Evolutionary conservation across 2,329 filamentous ascomycete species (phyloP).

Genomic region (Venturiaceae sp.): DNA sequence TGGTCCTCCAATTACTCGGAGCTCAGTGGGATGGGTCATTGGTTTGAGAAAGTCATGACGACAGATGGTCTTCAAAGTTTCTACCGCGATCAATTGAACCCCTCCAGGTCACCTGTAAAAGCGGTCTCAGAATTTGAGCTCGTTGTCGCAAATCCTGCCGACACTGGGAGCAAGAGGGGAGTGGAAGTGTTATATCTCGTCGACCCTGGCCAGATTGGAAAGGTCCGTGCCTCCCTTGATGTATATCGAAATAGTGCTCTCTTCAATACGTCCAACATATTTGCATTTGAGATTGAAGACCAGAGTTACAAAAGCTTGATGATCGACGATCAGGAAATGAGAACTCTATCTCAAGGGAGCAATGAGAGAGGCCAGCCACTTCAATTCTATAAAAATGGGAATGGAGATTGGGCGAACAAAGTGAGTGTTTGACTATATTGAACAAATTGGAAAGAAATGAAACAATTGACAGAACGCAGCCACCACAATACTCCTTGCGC

Average conservation of each 20-base stretch:
- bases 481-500: neutral
- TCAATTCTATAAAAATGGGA: neutral
- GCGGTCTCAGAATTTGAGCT: constrained; percentile 32
- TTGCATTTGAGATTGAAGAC: constrained; percentile 12
- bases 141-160: constrained; percentile 40
- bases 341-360: neutral
- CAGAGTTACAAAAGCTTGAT: neutral
- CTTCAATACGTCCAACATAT: constrained; percentile 31
- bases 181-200: constrained; percentile 40
- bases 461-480: neutral
- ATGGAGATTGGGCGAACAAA: neutral
- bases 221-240: constrained; percentile 27
- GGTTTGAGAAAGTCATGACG: constrained; percentile 46
- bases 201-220: constrained; percentile 41
- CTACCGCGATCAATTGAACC: constrained; percentile 28
- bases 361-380: neutral
- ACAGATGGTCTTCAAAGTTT: constrained; percentile 39
- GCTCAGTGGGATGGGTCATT: constrained; percentile 39
- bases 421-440: neutral
- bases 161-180: constrained; percentile 42
- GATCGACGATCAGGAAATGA: neutral
- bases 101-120: constrained; percentile 12
- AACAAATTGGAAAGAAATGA: neutral
- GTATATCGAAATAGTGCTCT: neutral
- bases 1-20: constrained; percentile 39